Conservation (phyloP, 495 filamentous ascomycete genomes). For the Xylaria castorea region DNA sequence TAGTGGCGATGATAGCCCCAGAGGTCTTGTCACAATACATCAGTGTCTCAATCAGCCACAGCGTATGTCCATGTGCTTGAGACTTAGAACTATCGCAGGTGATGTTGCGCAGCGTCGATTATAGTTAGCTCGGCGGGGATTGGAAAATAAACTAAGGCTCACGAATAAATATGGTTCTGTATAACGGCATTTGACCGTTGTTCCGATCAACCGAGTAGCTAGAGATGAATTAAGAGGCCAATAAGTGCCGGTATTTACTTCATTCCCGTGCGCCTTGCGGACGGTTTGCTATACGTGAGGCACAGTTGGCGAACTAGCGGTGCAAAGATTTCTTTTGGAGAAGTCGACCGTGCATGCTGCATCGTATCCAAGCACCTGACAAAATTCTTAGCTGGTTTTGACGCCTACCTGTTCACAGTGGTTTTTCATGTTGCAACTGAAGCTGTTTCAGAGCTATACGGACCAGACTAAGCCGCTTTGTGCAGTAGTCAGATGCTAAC, state of each 20-base stretch:
- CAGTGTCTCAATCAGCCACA: neutral
- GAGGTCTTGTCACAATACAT: neutral
- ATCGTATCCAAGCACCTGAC: neutral
- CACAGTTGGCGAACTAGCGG: too few species aligned
- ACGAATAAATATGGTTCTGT: neutral
- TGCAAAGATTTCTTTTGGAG: neutral
- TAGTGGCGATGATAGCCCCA: neutral
- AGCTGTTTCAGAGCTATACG: neutral
- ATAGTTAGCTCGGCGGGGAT: neutral
- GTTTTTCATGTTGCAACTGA: neutral
- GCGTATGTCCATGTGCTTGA: constrained; percentile 6
- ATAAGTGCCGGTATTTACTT: neutral
- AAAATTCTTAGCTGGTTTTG: neutral
- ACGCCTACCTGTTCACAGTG: neutral
- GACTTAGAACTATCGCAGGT: neutral
- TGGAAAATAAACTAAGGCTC: neutral
- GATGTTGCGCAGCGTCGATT: neutral
- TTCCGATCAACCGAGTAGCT: neutral
- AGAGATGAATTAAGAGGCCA: neutral
- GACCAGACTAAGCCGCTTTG: constrained; percentile 1
- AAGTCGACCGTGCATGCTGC: neutral
- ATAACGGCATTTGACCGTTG: too few species aligned
- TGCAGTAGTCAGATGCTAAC: neutral
- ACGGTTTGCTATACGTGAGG: neutral
- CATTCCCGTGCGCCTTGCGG: neutral